These are phyloP conservation scores for Naganishia sp. DNA, from an alignment of 1,284 basidiomycete genomes.

Conservation along the genomic window DNA sequence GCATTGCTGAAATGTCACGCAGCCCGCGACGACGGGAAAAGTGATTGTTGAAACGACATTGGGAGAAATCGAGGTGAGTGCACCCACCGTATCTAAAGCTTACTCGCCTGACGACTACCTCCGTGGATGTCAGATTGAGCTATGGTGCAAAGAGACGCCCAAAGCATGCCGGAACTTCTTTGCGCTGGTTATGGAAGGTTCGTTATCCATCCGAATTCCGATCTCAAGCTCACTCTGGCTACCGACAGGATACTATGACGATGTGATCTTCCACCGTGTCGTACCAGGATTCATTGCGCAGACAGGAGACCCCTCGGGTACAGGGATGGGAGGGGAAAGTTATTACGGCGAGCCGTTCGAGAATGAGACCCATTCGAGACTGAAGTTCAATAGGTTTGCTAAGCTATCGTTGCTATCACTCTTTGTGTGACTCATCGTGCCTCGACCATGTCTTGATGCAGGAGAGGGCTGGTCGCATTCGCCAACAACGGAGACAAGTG, in stretches of 20 bases:
- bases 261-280: slow-evolving; percentile 88
- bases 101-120: neutral
- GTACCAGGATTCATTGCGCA: slow-evolving; percentile 88
- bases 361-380: slow-evolving; percentile 89
- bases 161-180: slow-evolving; percentile 92
- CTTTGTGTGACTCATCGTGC: neutral
- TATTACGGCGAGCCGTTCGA: slow-evolving; percentile 89
- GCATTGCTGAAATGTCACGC: slow-evolving; percentile 5
- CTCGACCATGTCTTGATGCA: slow-evolving; percentile 60
- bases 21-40: slow-evolving; percentile 71
- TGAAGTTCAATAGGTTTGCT: slow-evolving; percentile 57
- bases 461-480: slow-evolving; percentile 87
- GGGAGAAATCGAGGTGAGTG: slow-evolving; percentile 73
- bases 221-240: neutral
- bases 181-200: slow-evolving; percentile 84
- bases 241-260: slow-evolving; percentile 85
- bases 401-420: neutral
- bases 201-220: slow-evolving; percentile 43
- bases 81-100: neutral
- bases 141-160: slow-evolving; percentile 95
- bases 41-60: slow-evolving; percentile 86
- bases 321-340: slow-evolving; percentile 86
- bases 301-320: slow-evolving; percentile 91
- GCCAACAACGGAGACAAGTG: slow-evolving; percentile 84
- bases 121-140: slow-evolving; percentile 63